Conservation (phyloP, 306 rosid species). For the Mimosa bimucronata region DNA sequence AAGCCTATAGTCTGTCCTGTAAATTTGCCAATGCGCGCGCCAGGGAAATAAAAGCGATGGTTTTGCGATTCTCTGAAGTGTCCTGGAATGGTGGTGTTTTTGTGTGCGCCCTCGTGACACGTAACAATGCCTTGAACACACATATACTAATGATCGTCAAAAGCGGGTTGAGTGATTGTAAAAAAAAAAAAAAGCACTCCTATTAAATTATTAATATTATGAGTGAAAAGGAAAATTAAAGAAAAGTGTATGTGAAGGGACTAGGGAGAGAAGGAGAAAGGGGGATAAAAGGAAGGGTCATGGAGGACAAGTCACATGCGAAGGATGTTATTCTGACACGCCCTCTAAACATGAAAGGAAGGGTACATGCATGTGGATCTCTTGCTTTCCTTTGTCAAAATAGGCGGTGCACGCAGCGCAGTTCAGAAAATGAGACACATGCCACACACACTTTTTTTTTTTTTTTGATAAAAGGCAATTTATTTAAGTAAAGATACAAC, state of each 20-base stretch:
- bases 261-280: neutral
- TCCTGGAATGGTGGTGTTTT: neutral
- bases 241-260: neutral
- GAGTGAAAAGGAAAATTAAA: neutral
- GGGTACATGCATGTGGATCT: neutral
- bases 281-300: neutral
- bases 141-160: neutral
- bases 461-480: too few species aligned
- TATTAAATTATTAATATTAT: neutral
- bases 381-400: neutral
- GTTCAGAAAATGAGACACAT: neutral
- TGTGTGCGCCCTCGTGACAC: neutral
- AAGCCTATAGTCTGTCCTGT: too few species aligned
- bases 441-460: neutral
- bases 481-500: too few species aligned
- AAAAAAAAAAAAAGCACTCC: too few species aligned
- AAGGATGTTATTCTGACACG: neutral
- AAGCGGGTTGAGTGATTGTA: neutral
- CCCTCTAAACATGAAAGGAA: neutral
- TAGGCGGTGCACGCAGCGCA: neutral
- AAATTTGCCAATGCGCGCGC: too few species aligned
- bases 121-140: neutral
- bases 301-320: neutral
- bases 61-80: too few species aligned
- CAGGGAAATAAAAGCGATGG: too few species aligned